These are phyloP conservation scores for Allantophomopsis cytisporea DNA, from an alignment of 2,329 filamentous ascomycete genomes.

Conservation along the genomic window DNA sequence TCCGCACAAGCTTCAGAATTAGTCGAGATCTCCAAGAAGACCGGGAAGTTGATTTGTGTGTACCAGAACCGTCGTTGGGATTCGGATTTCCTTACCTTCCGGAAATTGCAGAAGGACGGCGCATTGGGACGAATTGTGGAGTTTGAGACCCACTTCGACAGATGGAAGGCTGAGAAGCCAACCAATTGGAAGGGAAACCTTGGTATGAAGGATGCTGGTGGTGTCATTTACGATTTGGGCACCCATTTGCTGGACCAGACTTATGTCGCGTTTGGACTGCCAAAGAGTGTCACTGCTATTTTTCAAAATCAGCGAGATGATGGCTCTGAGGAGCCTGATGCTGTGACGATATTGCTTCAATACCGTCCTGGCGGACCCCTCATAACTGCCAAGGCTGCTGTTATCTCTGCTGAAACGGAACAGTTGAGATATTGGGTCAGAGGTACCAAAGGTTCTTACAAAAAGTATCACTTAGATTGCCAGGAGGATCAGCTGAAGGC, in stretches of 20 bases:
- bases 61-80: slow-evolving; percentile 53
- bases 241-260: slow-evolving; percentile 67
- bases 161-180: slow-evolving; percentile 47
- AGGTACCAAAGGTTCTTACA: slow-evolving; percentile 61
- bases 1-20: slow-evolving; percentile 53
- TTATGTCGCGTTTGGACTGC: slow-evolving; percentile 56
- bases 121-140: slow-evolving; percentile 60
- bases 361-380: slow-evolving; percentile 46
- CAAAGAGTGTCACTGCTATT: slow-evolving; percentile 51
- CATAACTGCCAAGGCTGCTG: slow-evolving; percentile 55
- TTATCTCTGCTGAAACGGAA: slow-evolving; percentile 52
- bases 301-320: slow-evolving; percentile 51
- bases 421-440: slow-evolving; percentile 69
- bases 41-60: slow-evolving; percentile 26
- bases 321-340: slow-evolving; percentile 35
- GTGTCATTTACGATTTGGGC: slow-evolving; percentile 61
- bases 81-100: slow-evolving; percentile 59
- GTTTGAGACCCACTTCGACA: slow-evolving; percentile 71
- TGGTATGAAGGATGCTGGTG: slow-evolving; percentile 45
- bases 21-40: slow-evolving; percentile 22
- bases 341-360: slow-evolving; percentile 48
- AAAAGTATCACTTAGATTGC: slow-evolving; percentile 56
- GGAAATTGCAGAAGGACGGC: slow-evolving; percentile 43
- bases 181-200: slow-evolving; percentile 54
- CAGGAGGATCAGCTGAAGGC: slow-evolving; percentile 63